Evolutionary conservation across 225 moss, liverwort and hornwort species (phyloP).

Genomic region (Lunularia cruciata): DNA sequence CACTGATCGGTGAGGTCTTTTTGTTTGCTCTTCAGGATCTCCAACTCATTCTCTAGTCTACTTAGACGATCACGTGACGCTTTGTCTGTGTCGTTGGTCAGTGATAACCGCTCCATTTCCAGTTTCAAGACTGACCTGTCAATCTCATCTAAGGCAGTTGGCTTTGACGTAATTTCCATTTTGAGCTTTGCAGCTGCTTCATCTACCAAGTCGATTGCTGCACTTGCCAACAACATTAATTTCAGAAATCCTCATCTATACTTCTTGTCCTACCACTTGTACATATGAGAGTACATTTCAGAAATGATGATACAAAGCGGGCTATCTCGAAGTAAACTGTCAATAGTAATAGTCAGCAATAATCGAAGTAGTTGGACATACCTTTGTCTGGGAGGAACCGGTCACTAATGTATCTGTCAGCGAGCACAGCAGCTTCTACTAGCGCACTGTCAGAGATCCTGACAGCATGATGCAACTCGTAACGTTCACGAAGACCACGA

Average conservation of each 20-base stretch:
- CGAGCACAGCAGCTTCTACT: conserved; percentile 80
- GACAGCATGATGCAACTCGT: conserved; percentile 93
- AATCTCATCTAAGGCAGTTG: conserved; percentile 88
- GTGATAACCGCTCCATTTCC: conserved; percentile 93
- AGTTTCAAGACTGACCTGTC: conserved; percentile 85
- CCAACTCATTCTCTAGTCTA: conserved; percentile 69
- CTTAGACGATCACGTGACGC: conserved; percentile 83
- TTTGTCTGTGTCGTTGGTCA: conserved; percentile 91
- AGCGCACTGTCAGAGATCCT: conserved; percentile 91
- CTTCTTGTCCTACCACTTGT: too few relatives aligned
- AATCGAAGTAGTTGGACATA: conserved; percentile 11
- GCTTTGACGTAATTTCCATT: conserved; percentile 99
- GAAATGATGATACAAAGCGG: neutral
- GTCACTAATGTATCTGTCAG: conserved; percentile 95
- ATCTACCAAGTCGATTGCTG: conserved; percentile 96
- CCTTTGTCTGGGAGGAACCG: conserved; percentile 98
- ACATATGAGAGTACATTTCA: too few relatives aligned
- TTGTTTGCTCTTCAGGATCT: conserved; percentile 60
- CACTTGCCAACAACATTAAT: neutral
- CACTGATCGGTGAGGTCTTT: conserved; percentile 94
- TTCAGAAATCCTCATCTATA: too few relatives aligned
- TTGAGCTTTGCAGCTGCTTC: conserved; percentile 98
- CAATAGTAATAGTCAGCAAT: neutral
- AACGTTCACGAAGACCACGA: conserved; percentile 90
- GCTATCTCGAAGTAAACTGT: too few relatives aligned